Evolutionary conservation across 2,329 filamentous ascomycete genomes (phyloP).

Genomic region (Botryotinia narcissicola): DNA sequence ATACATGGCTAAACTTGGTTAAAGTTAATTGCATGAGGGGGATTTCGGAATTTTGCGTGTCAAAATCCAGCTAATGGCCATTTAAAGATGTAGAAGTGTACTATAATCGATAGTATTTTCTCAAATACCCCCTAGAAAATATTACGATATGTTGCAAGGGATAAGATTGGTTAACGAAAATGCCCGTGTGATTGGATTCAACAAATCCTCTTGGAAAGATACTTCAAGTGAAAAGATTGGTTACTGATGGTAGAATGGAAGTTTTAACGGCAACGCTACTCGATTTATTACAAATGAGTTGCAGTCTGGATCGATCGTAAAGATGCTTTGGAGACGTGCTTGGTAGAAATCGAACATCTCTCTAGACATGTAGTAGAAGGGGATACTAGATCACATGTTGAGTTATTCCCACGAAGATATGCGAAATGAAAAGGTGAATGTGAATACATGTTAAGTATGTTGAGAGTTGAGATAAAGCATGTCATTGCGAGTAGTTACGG

Average conservation of each 20-base stretch:
- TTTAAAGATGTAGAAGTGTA: neutral
- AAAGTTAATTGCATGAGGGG: neutral
- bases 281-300: neutral
- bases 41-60: neutral
- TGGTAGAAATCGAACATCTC: neutral
- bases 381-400: neutral
- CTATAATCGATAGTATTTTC: neutral
- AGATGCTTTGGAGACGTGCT: neutral
- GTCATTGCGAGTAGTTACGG: neutral
- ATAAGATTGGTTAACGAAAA: neutral
- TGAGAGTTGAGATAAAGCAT: accelerated
- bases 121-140: neutral
- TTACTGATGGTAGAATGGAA: neutral
- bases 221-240: neutral
- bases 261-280: neutral
- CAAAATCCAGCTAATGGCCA: neutral
- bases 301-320: neutral
- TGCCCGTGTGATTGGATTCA: accelerated
- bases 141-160: neutral
- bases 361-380: neutral
- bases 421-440: neutral
- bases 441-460: neutral
- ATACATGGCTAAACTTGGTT: neutral
- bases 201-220: neutral
- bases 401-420: accelerated